Evolutionary conservation across 169 alveolate genomes (phyloP), one percentile per base, ranked within the genome.

Genomic region (Plasmodium berghei): DNA sequence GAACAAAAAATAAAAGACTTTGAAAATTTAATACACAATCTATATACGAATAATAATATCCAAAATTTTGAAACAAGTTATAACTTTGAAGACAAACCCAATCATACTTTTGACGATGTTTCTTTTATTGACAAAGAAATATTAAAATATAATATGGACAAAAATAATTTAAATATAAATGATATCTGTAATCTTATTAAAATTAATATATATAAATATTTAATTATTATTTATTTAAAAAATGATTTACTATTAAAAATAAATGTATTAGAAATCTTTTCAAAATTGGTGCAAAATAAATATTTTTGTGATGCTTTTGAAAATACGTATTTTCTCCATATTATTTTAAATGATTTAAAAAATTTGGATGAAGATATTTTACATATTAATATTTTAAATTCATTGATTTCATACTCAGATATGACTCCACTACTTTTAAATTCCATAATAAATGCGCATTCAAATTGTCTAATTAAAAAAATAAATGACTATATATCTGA

Each of bases 221-320:
- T 83, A 28, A 18, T 52, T 62, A 83, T 83, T 46, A 54, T 83
- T n/a, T 83, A 83, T 28, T 16, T 54, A 46, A 83, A 83, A 71
- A 72, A 83, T 6, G 90, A 83, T 83, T 83, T 83, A 83, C 46
- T 83, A 46, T 26, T 83, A 71, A 83, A 83, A 83, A 83, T 83
- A 54, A 83, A 83, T 67, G 90, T 83, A 28, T 71, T 83, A 46
- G 90, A 83, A 62, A 83, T 83, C 2, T 83, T 67, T 26, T 83
- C 80, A 1, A 83, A 83, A 42, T 83, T 83, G 55, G 62, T 56
- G 2, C 70, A 83, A 69, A 83, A 52, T 45, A 52, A 28, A 14
- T 28, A 66, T 16, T 83, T 67, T 48, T 52, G 64, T 55, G 24
- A 83, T 20, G 22, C 63, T 9, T 6, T 34, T 48, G 83, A 66